phyloP scores from a whole-genome alignment of 805 yeast genomes.

The Saccharomycopsis microspora region DNA sequence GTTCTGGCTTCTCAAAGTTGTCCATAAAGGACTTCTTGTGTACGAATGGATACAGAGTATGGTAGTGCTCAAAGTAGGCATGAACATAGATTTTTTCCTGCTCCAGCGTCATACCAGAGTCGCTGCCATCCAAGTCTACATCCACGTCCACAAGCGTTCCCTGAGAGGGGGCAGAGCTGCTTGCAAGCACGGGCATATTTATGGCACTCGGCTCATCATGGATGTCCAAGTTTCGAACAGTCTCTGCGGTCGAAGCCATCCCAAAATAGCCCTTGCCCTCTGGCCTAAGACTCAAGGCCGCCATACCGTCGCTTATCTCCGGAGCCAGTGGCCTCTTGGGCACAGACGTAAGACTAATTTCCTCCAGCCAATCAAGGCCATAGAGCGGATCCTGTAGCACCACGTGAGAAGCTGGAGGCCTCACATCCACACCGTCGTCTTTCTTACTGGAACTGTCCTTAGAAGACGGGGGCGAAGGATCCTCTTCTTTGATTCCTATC shows the following conservation, averaged over 20 bases:
- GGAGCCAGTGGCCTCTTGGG: background rate
- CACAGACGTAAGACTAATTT: constrained; percentile 19
- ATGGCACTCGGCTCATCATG: constrained; percentile 10
- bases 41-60: constrained; percentile 50
- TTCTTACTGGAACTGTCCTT: background rate
- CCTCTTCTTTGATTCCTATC: background rate
- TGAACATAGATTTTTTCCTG: constrained; percentile 27
- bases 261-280: constrained; percentile 58
- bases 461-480: background rate
- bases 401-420: constrained; percentile 1
- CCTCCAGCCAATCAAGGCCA: constrained; percentile 56
- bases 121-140: background rate
- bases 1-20: constrained; percentile 27
- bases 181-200: background rate
- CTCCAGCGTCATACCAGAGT: background rate
- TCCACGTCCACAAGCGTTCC: background rate
- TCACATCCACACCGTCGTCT: background rate
- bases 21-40: constrained; percentile 42
- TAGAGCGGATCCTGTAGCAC: constrained; percentile 28
- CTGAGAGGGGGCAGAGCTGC: background rate
- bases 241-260: constrained; percentile 46
- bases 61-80: constrained; percentile 47
- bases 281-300: constrained; percentile 35
- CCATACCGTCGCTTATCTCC: constrained; percentile 46
- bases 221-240: constrained; percentile 35